These are phyloP conservation scores for Debaryomyces singareniensis DNA, from an alignment of 1,139 yeast genomes.

Conservation along the genomic window DNA sequence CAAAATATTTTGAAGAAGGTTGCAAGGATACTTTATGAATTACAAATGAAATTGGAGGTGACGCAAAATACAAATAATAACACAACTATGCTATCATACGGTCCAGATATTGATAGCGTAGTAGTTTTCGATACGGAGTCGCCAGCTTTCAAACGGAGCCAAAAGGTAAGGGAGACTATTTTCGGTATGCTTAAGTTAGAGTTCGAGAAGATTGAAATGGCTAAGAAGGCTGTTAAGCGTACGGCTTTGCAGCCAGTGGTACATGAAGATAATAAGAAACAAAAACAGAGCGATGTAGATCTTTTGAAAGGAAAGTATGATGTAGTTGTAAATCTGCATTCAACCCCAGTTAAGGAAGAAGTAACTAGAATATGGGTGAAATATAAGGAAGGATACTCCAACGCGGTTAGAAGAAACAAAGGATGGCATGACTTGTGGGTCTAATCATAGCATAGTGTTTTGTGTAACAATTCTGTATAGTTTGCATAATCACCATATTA, in stretches of 20 bases:
- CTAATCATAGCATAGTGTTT: constrained; percentile 3
- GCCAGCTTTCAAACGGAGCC: constrained; percentile 17
- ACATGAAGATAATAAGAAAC: constrained; percentile 16
- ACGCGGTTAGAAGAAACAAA: constrained; percentile 84
- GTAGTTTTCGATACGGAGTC: constrained; percentile 18
- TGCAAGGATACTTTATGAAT: constrained; percentile 19
- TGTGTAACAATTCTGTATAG: too few species aligned
- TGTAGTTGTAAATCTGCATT: constrained; percentile 20
- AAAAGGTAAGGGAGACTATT: constrained; percentile 24
- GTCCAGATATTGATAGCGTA: constrained; percentile 33
- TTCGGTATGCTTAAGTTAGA: constrained; percentile 39
- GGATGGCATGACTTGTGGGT: constrained; percentile 72
- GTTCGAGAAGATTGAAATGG: constrained; percentile 26
- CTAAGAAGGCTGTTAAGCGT: constrained; percentile 22
- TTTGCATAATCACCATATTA: too few species aligned
- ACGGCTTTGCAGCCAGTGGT: constrained; percentile 14
- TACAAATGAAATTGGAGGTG: constrained; percentile 26
- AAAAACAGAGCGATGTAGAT: constrained; percentile 20
- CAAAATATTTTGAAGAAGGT: constrained; percentile 21
- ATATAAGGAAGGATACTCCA: constrained; percentile 88
- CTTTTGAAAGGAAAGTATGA: constrained; percentile 37
- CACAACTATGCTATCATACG: constrained; percentile 20
- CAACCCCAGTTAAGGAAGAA: constrained; percentile 9
- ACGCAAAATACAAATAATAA: constrained; percentile 31
- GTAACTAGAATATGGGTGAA: constrained; percentile 76